Evolutionary conservation across 768 basidiomycete genomes (phyloP).

Genomic region (Pholiota conissans): DNA sequence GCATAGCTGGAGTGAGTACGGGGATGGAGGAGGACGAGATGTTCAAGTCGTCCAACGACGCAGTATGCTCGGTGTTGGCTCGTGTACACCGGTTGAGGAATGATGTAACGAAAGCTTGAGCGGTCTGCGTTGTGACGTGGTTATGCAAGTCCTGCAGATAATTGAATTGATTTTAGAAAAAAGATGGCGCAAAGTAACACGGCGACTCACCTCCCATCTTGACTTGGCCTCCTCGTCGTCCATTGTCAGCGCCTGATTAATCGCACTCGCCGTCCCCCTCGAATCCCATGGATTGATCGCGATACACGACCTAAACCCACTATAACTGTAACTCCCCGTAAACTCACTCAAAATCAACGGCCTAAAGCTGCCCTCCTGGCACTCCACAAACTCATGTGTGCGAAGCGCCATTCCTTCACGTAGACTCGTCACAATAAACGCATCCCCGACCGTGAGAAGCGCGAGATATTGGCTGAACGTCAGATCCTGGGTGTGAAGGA

Average conservation of each 20-base stretch:
- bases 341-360: constrained; percentile 87
- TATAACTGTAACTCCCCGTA: constrained; percentile 84
- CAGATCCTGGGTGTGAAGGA: constrained; percentile 81
- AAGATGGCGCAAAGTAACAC: background rate
- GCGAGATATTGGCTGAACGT: constrained; percentile 88
- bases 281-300: constrained; percentile 87
- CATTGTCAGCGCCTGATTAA: constrained; percentile 80
- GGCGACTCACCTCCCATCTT: constrained; percentile 67
- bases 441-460: constrained; percentile 78
- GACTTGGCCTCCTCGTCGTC: constrained; percentile 65
- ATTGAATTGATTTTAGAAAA: background rate
- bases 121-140: constrained; percentile 85
- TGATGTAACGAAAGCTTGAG: constrained; percentile 77
- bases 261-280: constrained; percentile 81
- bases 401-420: constrained; percentile 88
- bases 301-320: constrained; percentile 84
- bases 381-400: constrained; percentile 84
- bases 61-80: constrained; percentile 65
- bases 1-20: constrained; percentile 32
- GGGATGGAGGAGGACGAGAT: constrained; percentile 16
- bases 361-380: constrained; percentile 68
- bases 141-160: constrained; percentile 71
- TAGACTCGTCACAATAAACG: constrained; percentile 81
- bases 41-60: constrained; percentile 19
- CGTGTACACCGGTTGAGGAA: constrained; percentile 79